Evolutionary conservation across 306 rosid genomes (phyloP), one percentile per base, ranked within the genome.

Genomic region (Quercus cerris): DNA sequence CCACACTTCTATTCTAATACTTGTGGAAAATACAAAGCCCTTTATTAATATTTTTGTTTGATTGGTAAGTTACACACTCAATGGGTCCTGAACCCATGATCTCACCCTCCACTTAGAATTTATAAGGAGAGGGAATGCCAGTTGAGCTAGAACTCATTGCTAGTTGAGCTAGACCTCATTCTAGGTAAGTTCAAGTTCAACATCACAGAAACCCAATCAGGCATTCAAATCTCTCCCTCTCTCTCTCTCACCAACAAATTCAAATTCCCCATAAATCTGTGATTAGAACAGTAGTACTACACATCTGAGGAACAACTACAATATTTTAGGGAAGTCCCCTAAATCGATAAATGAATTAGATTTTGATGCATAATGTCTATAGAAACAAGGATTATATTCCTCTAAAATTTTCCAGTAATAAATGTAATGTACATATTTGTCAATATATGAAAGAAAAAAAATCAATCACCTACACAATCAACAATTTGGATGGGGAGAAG

Each of bases 401-500:
- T 31, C 81, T 78, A 74, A 78, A 80, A 41, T 51, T 71, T 77
- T 66, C 78, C 77, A 82, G 54, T 72, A 88, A 84, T 44, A 76
- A 87, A 84, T 73, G 63, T 74, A 70, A 81, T 84, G 73, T 83
- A 86, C 89, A 86, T 55, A 46, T 63, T 64, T 80, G 84, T 44
- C 52, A 78, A 72, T 79, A 33, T 66, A 64, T 85, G 79, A 80
- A 44, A 77, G 71, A 64, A 67, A 64, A 64, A 46, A 76, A 25
- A 71, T 80, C 57, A 33, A 73, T 41, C 44, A 73, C 73, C 61
- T 79, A 41, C 75, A 77, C 75, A 75, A 27, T 28, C 63, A 75
- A 63, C 64, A 82, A 2, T 71, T 25, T 66, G 44, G 66, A 73
- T 31, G 7, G 46, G 54, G 28, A 75, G 70, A 75, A 49, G 52